These are phyloP conservation scores for Colletotrichum trifolii DNA, from an alignment of 2,329 filamentous ascomycete species.

Conservation along the genomic window DNA sequence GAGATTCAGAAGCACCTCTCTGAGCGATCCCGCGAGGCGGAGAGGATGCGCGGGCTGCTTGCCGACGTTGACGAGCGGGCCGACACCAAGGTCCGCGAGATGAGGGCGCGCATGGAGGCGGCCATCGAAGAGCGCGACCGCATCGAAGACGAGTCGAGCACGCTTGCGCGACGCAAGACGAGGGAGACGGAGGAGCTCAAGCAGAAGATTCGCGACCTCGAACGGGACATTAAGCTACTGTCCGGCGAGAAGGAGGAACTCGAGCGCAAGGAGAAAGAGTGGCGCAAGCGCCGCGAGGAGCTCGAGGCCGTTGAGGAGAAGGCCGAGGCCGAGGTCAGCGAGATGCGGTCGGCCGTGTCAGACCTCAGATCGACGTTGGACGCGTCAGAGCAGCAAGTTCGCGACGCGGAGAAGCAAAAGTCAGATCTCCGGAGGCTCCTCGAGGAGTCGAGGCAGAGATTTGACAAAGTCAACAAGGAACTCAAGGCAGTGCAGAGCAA, in stretches of 20 bases:
- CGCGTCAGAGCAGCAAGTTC: slow-evolving; percentile 84
- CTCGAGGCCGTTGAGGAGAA: slow-evolving; percentile 77
- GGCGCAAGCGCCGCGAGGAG: slow-evolving; percentile 78
- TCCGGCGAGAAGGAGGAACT: slow-evolving; percentile 82
- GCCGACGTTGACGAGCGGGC: slow-evolving; percentile 87
- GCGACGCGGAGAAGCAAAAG: slow-evolving; percentile 86
- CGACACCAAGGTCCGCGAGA: slow-evolving; percentile 85
- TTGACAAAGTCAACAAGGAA: slow-evolving; percentile 83
- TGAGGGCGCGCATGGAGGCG: slow-evolving; percentile 87
- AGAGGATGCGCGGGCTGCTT: slow-evolving; percentile 92
- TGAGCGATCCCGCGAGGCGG: slow-evolving; percentile 89
- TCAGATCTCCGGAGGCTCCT: slow-evolving; percentile 78
- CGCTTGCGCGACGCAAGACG: slow-evolving; percentile 77
- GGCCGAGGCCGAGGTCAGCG: slow-evolving; percentile 77
- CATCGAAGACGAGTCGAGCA: slow-evolving; percentile 89
- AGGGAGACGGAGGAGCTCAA: slow-evolving; percentile 90
- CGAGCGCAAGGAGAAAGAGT: slow-evolving; percentile 77
- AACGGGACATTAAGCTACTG: slow-evolving; percentile 78
- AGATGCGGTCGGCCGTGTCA: slow-evolving; percentile 80
- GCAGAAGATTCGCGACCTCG: slow-evolving; percentile 81
- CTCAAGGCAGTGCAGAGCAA: slow-evolving; percentile 64
- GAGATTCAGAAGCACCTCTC: slow-evolving; percentile 88
- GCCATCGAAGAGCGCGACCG: slow-evolving; percentile 95
- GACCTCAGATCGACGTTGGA: slow-evolving; percentile 85
- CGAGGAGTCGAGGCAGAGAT: slow-evolving; percentile 79